Conservation (phyloP, 192 early-diverging fungal species). For the Cetraspora pellucida region DNA sequence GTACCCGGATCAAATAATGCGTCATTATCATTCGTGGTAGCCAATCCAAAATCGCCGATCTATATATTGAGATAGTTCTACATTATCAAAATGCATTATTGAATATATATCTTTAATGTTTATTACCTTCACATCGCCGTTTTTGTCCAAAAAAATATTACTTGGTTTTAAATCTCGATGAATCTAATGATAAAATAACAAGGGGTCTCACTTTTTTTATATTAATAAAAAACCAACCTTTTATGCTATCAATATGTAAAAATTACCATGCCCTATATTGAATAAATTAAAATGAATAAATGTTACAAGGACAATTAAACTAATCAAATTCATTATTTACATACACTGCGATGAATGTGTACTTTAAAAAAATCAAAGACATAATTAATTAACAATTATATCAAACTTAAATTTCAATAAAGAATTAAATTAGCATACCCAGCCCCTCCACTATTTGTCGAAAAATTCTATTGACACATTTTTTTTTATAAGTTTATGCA, state of each 20-base stretch:
- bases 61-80: neutral
- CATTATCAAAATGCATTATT: neutral
- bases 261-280: too few species aligned
- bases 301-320: neutral
- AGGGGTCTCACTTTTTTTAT: too few species aligned
- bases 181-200: slow-evolving; percentile 44
- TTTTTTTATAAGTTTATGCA: neutral
- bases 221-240: too few species aligned
- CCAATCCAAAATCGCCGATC: slow-evolving; percentile 79
- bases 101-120: neutral
- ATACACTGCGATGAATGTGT: slow-evolving; percentile 10
- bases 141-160: slow-evolving; percentile 77
- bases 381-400: neutral
- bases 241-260: too few species aligned
- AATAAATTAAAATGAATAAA: too few species aligned
- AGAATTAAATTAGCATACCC: neutral
- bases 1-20: slow-evolving; percentile 38
- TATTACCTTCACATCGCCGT: slow-evolving; percentile 51
- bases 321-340: neutral
- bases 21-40: slow-evolving; percentile 51
- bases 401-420: neutral
- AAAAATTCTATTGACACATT: slow-evolving; percentile 56
- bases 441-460: slow-evolving; percentile 90
- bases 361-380: neutral
- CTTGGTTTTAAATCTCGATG: slow-evolving; percentile 91